Evolutionary conservation across 2,329 filamentous ascomycete genomes (phyloP).

Genomic region (Neofusicoccum kwambonambiense): DNA sequence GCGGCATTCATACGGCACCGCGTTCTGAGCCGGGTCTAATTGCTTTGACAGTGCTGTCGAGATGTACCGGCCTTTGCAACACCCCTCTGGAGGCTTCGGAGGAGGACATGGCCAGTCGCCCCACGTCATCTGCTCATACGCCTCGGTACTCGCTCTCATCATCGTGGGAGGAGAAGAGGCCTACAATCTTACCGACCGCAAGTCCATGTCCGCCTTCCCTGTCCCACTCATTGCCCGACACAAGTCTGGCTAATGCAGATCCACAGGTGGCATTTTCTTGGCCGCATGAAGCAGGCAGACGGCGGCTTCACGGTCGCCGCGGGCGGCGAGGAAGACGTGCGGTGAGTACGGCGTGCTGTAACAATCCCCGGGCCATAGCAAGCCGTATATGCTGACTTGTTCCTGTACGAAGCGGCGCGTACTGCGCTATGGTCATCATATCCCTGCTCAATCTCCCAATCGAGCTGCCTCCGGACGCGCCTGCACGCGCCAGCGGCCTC

Average conservation of each 20-base stretch:
- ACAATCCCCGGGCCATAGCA: neutral
- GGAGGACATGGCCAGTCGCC: constrained; percentile 89
- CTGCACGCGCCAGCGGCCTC: constrained; percentile 64
- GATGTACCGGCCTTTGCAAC: constrained; percentile 80
- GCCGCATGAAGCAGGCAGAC: constrained; percentile 77
- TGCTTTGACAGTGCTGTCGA: constrained; percentile 55
- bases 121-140: constrained; percentile 88
- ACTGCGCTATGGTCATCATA: constrained; percentile 83
- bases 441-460: constrained; percentile 81
- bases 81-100: constrained; percentile 80
- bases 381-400: constrained; percentile 19
- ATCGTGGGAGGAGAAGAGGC: constrained; percentile 74
- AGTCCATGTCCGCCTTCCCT: constrained; percentile 58
- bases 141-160: constrained; percentile 73
- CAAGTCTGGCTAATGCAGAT: constrained; percentile 33
- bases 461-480: constrained; percentile 70
- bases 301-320: constrained; percentile 87
- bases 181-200: constrained; percentile 75
- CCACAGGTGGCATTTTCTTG: constrained; percentile 77
- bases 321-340: constrained; percentile 88
- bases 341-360: constrained; percentile 51
- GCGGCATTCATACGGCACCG: no score
- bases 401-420: constrained; percentile 66
- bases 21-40: neutral
- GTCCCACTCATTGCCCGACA: neutral